Evolutionary conservation across 2,329 filamentous ascomycete species (phyloP).

Genomic region (Dendrostoma leiphaemia): DNA sequence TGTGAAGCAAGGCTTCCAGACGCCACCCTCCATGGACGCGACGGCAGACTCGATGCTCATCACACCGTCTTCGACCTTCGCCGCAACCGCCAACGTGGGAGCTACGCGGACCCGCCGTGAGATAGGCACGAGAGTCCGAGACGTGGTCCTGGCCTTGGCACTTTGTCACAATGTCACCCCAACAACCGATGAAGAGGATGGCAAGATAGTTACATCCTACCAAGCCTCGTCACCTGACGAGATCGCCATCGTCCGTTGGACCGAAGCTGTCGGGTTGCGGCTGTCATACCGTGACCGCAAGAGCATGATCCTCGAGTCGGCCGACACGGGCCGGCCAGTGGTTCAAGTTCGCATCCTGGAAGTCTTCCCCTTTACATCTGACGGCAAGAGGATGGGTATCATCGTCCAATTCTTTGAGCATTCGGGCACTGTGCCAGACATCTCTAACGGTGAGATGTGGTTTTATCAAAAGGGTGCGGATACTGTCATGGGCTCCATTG

Average conservation of each 20-base stretch:
- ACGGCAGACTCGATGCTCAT: conserved; percentile 54
- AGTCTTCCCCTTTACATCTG: conserved; percentile 95
- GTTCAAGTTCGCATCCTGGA: conserved; percentile 88
- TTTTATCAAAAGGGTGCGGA: conserved; percentile 99
- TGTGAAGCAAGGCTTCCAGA: conserved; percentile 77
- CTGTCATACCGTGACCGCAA: conserved; percentile 83
- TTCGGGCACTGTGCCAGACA: conserved; percentile 44
- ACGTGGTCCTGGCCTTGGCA: conserved; percentile 87
- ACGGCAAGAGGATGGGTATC: conserved; percentile 97
- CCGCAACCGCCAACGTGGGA: conserved; percentile 55
- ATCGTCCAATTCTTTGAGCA: conserved; percentile 79
- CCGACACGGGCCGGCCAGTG: conserved; percentile 68
- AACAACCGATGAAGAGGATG: conserved; percentile 79
- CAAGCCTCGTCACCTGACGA: conserved; percentile 97
- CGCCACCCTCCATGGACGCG: conserved; percentile 43
- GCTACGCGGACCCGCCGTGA: conserved; percentile 86
- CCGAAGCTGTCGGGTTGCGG: conserved; percentile 84
- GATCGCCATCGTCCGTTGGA: conserved; percentile 96
- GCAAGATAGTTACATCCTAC: conserved; percentile 76
- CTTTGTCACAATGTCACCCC: conserved; percentile 98
- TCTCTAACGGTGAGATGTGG: conserved; percentile 78
- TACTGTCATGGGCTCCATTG: conserved; percentile 96
- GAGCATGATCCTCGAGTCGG: conserved; percentile 77
- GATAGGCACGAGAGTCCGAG: conserved; percentile 88
- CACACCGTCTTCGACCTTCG: conserved; percentile 72